phyloP scores from a whole-genome alignment of 192 early-diverging fungal species.

The Kappamyces sp. region DNA sequence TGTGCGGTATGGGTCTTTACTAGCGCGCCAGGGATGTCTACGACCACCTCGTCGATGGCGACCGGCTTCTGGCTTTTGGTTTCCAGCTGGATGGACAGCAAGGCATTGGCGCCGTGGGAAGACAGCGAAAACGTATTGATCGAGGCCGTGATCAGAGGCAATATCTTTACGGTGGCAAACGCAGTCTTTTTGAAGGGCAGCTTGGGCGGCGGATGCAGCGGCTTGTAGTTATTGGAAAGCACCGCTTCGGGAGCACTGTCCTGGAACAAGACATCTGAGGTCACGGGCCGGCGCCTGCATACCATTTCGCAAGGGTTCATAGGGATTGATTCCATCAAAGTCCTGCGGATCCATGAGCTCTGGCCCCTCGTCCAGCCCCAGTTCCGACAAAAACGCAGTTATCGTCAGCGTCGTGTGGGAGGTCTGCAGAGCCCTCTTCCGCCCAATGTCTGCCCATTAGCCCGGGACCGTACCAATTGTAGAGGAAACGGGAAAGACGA shows the following conservation, averaged over 20 bases:
- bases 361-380: not conserved
- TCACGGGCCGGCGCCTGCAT: not conserved
- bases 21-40: slow-evolving; percentile 9
- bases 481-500: slow-evolving; percentile 3
- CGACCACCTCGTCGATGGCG: slow-evolving; percentile 2
- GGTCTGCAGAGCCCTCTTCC: slow-evolving; percentile 6
- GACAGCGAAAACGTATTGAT: slow-evolving; percentile 3
- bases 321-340: slow-evolving; percentile 13
- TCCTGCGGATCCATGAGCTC: slow-evolving; percentile 7
- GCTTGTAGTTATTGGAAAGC: slow-evolving; percentile 5
- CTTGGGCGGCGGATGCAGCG: not conserved
- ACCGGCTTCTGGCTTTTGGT: not conserved
- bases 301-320: not conserved
- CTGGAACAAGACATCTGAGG: not conserved
- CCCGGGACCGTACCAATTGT: not conserved
- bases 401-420: slow-evolving; percentile 2
- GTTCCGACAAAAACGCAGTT: slow-evolving; percentile 4
- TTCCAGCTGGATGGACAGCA: not conserved
- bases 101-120: not conserved
- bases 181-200: not conserved
- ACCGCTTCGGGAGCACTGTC: not conserved
- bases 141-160: not conserved
- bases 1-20: not conserved
- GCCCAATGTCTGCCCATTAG: slow-evolving; percentile 1
- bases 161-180: not conserved